Conservation (phyloP, 176 grass and related monocot species). For the Cenchrus fungigraminus region DNA sequence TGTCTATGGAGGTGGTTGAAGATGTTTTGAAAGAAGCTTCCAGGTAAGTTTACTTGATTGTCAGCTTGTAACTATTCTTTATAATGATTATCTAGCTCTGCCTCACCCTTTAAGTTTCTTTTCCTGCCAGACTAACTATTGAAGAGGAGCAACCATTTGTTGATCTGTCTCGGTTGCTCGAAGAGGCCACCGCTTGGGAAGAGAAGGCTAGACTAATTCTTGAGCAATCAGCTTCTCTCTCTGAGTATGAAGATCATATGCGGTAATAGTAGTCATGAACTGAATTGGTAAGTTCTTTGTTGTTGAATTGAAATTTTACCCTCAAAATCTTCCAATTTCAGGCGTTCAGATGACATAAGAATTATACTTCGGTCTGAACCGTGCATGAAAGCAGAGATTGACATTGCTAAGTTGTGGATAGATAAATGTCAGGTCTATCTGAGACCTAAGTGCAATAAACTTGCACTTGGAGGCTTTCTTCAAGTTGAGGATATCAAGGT, state of each 20-base stretch:
- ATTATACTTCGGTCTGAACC: slow-evolving; percentile 69
- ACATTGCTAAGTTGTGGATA: slow-evolving; percentile 66
- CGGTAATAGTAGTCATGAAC: slow-evolving; percentile 42
- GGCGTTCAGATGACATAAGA: slow-evolving; percentile 64
- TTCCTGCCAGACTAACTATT: slow-evolving; percentile 72
- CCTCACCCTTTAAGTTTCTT: slow-evolving; percentile 27
- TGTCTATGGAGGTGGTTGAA: slow-evolving; percentile 60
- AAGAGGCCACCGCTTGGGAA: slow-evolving; percentile 73
- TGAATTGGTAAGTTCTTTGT: slow-evolving; percentile 36
- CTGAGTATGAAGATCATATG: slow-evolving; percentile 74
- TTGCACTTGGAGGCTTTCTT: slow-evolving; percentile 46
- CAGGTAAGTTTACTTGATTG: slow-evolving; percentile 60
- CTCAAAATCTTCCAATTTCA: slow-evolving; percentile 54
- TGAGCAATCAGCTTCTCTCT: slow-evolving; percentile 61
- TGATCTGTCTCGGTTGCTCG: slow-evolving; percentile 57
- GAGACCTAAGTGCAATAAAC: slow-evolving; percentile 39
- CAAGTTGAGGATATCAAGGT: slow-evolving; percentile 85
- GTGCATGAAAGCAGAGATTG: slow-evolving; percentile 54
- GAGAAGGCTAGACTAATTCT: slow-evolving; percentile 65
- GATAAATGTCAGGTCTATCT: slow-evolving; percentile 73
- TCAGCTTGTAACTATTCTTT: slow-evolving; percentile 19
- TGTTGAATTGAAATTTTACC: slow-evolving; percentile 36
- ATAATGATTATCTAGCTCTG: slow-evolving; percentile 22
- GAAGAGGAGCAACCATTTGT: slow-evolving; percentile 71
- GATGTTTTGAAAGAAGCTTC: slow-evolving; percentile 71